Evolutionary conservation across 805 yeast genomes (phyloP).

Genomic region (Saturnispora hagleri): DNA sequence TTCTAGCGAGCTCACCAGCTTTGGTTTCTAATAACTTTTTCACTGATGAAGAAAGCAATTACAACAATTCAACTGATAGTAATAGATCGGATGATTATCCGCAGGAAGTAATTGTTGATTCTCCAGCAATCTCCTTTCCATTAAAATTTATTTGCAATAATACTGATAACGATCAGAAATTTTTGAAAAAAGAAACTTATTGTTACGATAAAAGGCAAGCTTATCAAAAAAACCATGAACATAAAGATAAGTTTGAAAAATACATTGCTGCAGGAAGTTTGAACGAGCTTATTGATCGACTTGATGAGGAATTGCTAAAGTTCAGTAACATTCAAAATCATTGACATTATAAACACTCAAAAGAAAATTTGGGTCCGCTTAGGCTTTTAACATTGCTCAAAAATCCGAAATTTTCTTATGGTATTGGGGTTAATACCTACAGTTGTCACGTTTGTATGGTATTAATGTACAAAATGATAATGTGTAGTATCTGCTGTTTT

Average conservation of each 20-base stretch:
- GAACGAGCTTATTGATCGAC: background rate
- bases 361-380: too few relatives aligned
- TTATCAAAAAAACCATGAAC: background rate
- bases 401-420: too few relatives aligned
- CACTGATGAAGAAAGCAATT: background rate
- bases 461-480: too few relatives aligned
- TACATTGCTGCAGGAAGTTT: background rate
- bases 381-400: too few relatives aligned
- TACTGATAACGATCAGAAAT: conserved; percentile 9
- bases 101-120: background rate
- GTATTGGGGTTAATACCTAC: too few relatives aligned
- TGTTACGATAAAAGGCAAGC: background rate
- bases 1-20: background rate
- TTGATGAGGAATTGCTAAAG: background rate
- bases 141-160: background rate
- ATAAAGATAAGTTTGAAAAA: background rate
- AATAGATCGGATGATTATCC: background rate
- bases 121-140: conserved; percentile 1
- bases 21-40: background rate
- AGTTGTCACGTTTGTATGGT: too few relatives aligned
- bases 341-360: background rate
- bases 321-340: background rate
- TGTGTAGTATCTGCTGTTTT: too few relatives aligned
- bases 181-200: conserved; percentile 9
- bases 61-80: background rate